Base-by-base conservation (phyloP, 2,329 filamentous ascomycete genomes). In the Aaosphaeria arxii region DNA sequence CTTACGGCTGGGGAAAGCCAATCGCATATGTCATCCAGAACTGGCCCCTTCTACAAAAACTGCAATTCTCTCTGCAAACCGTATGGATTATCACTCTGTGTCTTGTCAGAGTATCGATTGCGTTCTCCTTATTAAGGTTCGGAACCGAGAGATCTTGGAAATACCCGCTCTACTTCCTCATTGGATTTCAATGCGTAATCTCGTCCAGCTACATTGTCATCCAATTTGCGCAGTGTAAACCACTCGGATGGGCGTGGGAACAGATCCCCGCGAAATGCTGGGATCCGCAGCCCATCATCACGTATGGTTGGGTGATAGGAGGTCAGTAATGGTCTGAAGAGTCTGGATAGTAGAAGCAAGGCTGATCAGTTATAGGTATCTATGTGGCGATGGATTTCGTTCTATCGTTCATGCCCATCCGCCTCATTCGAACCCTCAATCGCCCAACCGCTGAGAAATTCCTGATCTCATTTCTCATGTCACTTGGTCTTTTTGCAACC, bases 371-470 rank as follows among this genome's bases (percentile, higher is more conserved):
- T n/a, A 28, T 43, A 65, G 62, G 43, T 5, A 39, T 63, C 4
- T 63, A 63, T 32, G 52, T 62, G 29, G 30, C 46, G 11, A 63
- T 63, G 55, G 62, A 65, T 42, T 55, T 65, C 35, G 47, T 49
- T 11, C 55, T 65, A 29, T 54, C 61, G 2, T 51, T 63, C 9
- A 55, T 63, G 53, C 61, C 61, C 4, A 59, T 63, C 13, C 51
- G 48, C 30, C 48, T 65, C 4, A 53, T 62, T 17, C 55, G 56
- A 29, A 55, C 53, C 7, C 52, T 63, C 11, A 53, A 50, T 33
- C 58, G 61, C 4, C 49, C 53, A 9, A 51, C 46, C 2, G 53
- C 53, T 0, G 59, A 65, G 40, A 63, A 58, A 44, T 44, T 64
- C 36, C 53, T 65, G 29, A 61, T 53, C 32, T 28, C 42, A 32